A percentile compares a stretch with the other conserved stretches of the same genome.
phyloP scores from a whole-genome alignment of 768 basidiomycete species.

The Hericium rajendrae region DNA sequence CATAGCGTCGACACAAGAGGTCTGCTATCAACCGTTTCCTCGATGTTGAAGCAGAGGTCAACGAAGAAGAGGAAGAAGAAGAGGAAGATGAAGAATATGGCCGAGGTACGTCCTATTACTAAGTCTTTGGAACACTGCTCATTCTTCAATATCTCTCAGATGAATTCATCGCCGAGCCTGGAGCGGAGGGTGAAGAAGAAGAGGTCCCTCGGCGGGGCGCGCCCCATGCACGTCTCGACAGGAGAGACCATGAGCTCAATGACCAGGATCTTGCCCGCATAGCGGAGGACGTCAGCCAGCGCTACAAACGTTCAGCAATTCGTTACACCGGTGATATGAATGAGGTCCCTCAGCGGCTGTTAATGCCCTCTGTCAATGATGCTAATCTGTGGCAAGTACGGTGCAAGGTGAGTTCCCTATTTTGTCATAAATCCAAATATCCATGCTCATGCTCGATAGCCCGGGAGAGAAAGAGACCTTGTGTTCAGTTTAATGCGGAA shows the following conservation, averaged over 20 bases:
- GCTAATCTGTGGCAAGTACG: slow-evolving; percentile 93
- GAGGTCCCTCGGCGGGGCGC: slow-evolving; percentile 36
- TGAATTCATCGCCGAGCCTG: slow-evolving; percentile 56
- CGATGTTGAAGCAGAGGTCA: slow-evolving; percentile 93
- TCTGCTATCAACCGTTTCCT: slow-evolving; percentile 71
- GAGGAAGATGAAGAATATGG: slow-evolving; percentile 78
- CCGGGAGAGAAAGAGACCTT: slow-evolving; percentile 87
- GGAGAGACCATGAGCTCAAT: slow-evolving; percentile 62
- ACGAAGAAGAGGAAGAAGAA: slow-evolving; percentile 93
- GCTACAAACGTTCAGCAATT: slow-evolving; percentile 61
- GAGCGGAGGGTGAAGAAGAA: slow-evolving; percentile 60
- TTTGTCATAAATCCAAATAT: neutral
- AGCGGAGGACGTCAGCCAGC: slow-evolving; percentile 69
- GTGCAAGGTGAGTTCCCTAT: slow-evolving; percentile 57
- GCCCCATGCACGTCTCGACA: slow-evolving; percentile 61
- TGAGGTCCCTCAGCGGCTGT: slow-evolving; percentile 80
- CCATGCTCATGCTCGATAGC: slow-evolving; percentile 31
- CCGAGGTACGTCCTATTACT: slow-evolving; percentile 21
- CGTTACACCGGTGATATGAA: slow-evolving; percentile 90
- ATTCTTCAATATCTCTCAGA: slow-evolving; percentile 29
- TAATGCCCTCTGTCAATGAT: slow-evolving; percentile 97
- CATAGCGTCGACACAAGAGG: slow-evolving; percentile 58
- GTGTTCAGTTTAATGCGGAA: slow-evolving; percentile 94
- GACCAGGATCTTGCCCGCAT: slow-evolving; percentile 78
- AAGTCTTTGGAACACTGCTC: neutral